Conservation (phyloP, 1,139 yeast species). For the Kodamaea plutei region DNA sequence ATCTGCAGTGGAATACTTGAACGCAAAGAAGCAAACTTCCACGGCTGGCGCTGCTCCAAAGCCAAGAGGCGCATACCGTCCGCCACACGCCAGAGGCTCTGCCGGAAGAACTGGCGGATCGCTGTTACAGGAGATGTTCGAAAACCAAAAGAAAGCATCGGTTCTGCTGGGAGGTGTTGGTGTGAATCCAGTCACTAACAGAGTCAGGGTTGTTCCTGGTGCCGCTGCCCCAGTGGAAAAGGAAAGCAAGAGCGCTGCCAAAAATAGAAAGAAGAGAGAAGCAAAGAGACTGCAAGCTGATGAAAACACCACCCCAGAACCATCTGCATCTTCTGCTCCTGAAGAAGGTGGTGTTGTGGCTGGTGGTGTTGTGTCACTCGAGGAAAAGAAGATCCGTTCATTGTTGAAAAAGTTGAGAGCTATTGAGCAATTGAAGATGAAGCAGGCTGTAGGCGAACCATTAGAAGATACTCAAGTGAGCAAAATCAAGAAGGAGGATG, state of each 20-base stretch:
- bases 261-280: slow-evolving; percentile 78
- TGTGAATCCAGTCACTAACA: slow-evolving; percentile 19
- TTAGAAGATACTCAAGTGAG: slow-evolving; percentile 90
- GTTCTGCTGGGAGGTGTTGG: slow-evolving; percentile 22
- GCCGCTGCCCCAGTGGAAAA: slow-evolving; percentile 38
- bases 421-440: slow-evolving; percentile 81
- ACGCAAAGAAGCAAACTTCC: slow-evolving; percentile 36
- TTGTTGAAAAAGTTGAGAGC: slow-evolving; percentile 91
- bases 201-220: slow-evolving; percentile 39
- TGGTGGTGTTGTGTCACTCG: slow-evolving; percentile 65
- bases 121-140: slow-evolving; percentile 55
- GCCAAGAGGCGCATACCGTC: slow-evolving; percentile 87
- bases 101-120: slow-evolving; percentile 42
- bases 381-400: slow-evolving; percentile 89
- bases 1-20: slow-evolving; percentile 56
- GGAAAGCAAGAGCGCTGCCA: slow-evolving; percentile 62
- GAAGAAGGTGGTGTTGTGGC: slow-evolving; percentile 34
- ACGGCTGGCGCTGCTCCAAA: slow-evolving; percentile 42
- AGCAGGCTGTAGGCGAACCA: slow-evolving; percentile 78
- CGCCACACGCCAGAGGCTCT: slow-evolving; percentile 82
- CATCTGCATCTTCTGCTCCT: slow-evolving; percentile 18
- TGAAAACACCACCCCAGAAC: slow-evolving; percentile 10
- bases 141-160: slow-evolving; percentile 21
- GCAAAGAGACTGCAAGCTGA: slow-evolving; percentile 41
- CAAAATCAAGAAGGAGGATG: slow-evolving; percentile 82